Evolutionary conservation across 306 rosid genomes (phyloP).

Genomic region (Urtica urens): DNA sequence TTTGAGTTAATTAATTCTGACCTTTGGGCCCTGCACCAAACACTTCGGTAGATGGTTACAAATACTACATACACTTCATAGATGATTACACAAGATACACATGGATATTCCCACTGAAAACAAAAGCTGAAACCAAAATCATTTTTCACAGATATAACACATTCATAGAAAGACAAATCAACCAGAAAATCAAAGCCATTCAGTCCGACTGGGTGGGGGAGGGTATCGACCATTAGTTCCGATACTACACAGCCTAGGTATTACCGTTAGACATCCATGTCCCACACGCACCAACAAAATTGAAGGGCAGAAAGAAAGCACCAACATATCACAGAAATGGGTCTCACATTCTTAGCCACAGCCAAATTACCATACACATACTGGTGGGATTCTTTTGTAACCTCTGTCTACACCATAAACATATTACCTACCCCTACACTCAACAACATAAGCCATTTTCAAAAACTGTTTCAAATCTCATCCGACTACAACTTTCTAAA

Average conservation of each 20-base stretch:
- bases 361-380: background rate
- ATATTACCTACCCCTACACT: background rate
- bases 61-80: background rate
- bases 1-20: background rate
- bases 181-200: background rate
- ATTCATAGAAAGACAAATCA: background rate
- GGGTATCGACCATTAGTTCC: background rate
- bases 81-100: background rate
- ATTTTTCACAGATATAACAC: background rate
- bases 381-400: background rate
- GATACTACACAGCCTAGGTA: background rate
- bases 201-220: background rate
- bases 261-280: background rate
- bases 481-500: background rate
- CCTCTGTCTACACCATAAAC: background rate
- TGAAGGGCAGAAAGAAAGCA: conserved; percentile 1
- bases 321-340: background rate
- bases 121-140: background rate
- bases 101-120: background rate
- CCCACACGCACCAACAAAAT: background rate
- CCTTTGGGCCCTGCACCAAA: background rate
- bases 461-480: background rate
- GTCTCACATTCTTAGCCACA: background rate
- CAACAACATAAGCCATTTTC: background rate
- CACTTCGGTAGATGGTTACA: background rate